Conservation (phyloP, 1,284 basidiomycete genomes). For the Ustilago sp. region DNA sequence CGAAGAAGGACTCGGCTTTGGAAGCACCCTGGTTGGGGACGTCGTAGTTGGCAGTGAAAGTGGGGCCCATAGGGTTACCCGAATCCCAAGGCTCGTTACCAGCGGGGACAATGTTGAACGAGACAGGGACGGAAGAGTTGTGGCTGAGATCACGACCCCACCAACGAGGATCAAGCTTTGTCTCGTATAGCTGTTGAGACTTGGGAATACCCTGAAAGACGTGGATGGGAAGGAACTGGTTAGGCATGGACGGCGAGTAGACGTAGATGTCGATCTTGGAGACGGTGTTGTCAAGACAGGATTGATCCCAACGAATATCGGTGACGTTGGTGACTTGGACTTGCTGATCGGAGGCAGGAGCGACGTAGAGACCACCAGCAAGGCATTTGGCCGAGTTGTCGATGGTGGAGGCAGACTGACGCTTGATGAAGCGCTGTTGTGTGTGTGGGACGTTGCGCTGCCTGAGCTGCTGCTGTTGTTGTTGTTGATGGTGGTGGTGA, state of each 20-base stretch:
- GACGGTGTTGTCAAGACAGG: constrained; percentile 49
- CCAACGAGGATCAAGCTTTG: constrained; percentile 62
- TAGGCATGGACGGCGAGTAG: constrained; percentile 56
- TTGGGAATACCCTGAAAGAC: constrained; percentile 59
- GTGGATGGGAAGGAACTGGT: constrained; percentile 59
- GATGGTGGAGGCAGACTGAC: constrained; percentile 44
- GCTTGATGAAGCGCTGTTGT: constrained; percentile 42
- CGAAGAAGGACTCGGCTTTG: constrained; percentile 50
- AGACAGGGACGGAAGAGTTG: constrained; percentile 51
- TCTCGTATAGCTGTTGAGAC: constrained; percentile 38
- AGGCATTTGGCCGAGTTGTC: constrained; percentile 54
- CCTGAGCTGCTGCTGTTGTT: constrained; percentile 11
- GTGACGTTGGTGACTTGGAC: constrained; percentile 54
- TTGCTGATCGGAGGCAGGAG: constrained; percentile 29
- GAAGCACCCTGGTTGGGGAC: constrained; percentile 51
- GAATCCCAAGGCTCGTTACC: constrained; percentile 69
- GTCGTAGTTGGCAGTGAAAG: constrained; percentile 60
- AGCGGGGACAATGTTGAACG: constrained; percentile 66
- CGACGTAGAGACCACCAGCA: constrained; percentile 58
- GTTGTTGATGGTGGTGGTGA: constrained; percentile 28
- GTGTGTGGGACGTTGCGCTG: constrained; percentile 35
- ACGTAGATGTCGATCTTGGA: constrained; percentile 67
- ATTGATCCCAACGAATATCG: constrained; percentile 57
- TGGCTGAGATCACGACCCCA: constrained; percentile 57
- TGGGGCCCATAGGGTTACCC: constrained; percentile 62